These are phyloP conservation scores for Wickerhamiella musiphila DNA, from an alignment of 805 yeast genomes.

Conservation along the genomic window DNA sequence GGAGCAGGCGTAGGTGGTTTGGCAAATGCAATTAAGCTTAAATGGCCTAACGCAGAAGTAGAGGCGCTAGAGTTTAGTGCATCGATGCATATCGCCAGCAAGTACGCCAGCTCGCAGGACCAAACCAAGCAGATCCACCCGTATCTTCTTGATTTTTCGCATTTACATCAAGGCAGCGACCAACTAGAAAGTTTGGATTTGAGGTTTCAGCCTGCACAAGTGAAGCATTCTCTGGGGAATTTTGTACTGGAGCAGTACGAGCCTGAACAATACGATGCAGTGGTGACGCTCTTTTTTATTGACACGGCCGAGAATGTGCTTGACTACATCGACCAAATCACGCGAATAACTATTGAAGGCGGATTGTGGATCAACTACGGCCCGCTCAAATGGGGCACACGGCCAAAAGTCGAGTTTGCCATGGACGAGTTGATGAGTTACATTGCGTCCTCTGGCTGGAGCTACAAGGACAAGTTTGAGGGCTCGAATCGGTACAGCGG, in stretches of 20 bases:
- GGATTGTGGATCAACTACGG: constrained; percentile 83
- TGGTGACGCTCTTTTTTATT: constrained; percentile 47
- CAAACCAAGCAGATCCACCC: constrained; percentile 17
- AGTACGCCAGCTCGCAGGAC: constrained; percentile 11
- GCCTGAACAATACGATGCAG: constrained; percentile 24
- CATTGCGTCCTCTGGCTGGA: constrained; percentile 49
- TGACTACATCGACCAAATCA: constrained; percentile 54
- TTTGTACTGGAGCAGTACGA: constrained; percentile 38
- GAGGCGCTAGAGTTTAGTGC: constrained; percentile 65
- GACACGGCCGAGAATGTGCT: constrained; percentile 85
- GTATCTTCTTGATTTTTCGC: constrained; percentile 46
- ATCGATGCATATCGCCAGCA: constrained; percentile 46
- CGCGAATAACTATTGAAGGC: constrained; percentile 27
- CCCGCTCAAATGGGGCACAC: constrained; percentile 83
- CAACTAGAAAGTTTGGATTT: constrained; percentile 28
- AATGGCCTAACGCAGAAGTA: constrained; percentile 29
- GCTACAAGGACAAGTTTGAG: constrained; percentile 14
- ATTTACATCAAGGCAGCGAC: constrained; percentile 31
- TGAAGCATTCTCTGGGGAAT: constrained; percentile 31
- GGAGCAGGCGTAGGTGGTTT: constrained; percentile 79
- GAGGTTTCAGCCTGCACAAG: not conserved
- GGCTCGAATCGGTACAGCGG: constrained; percentile 19
- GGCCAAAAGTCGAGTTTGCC: constrained; percentile 52
- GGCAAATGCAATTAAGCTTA: constrained; percentile 39
- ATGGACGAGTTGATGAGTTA: constrained; percentile 47